Base-by-base conservation (phyloP, 2,329 filamentous ascomycete species). In the Aspergillus costaricaensis region DNA sequence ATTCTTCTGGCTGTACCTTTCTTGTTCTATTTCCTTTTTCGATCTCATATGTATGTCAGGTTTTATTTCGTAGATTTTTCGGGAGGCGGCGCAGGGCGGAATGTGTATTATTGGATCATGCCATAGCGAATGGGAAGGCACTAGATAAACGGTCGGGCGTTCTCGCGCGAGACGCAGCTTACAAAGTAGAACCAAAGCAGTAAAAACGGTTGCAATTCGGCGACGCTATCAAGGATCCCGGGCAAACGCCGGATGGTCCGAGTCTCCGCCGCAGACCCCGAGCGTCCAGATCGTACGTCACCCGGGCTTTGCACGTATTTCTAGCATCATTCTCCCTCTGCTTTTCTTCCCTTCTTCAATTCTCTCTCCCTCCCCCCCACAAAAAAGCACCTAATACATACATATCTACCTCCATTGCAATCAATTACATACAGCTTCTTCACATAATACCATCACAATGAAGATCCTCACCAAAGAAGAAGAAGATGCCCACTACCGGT, bases 381-480 rank as follows among this genome's bases (percentile, higher is more conserved):
- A 19, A 4, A 41, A 17, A 12, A 43, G 27, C 2, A 15, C 12
- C 12, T 38, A 19, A 47, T 53, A 21, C n/a, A 27, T 21, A 17
- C 49, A 5, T 17, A 53, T 38, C 38, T 27, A 21, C 44, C 17
- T 25, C 27, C 49, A 43, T 30, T 53, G 43, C 30, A 36, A 47
- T 30, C 57, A 47, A 36, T 58, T 50, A 57, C 27, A 56, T 41
- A 58, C 55, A 41, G 12, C 47, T 10, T 49, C 27, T 19, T 52
- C 36, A 21, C 55, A 57, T 56, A 62, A 15, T 5, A 36, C 17
- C 66, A 67, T 66, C 78, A 83, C 54, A 65, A 99, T 98, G 95
- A 98, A 97, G 89, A 83, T 98, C 74, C 85, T 98, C 75, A 96
- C 91, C 70, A 92, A 94, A 76, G 92, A 97, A 86, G 91, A 97